Evolutionary conservation across 2,329 filamentous ascomycete genomes (phyloP), one percentile per base, ranked within the genome.

Genomic region (Monosporascus sp.): DNA sequence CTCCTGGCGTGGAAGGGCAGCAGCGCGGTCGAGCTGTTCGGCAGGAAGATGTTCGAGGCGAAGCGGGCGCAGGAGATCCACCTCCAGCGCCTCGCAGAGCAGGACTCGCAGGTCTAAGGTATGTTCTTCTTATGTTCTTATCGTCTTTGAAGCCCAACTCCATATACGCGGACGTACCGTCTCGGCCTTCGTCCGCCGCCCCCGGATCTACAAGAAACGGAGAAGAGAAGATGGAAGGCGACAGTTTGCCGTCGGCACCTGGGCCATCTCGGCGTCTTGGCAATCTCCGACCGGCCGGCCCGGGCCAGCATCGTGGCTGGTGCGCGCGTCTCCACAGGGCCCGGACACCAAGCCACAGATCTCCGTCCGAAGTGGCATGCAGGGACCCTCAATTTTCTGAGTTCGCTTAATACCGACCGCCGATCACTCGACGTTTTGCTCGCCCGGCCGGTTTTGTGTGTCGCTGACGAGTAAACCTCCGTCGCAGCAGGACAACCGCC

Each of bases 1-100:
- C 2, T 63, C 15, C 31, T 60, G 2, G 39, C 53, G 48, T 69
- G 61, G 52, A 59, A 60, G 36, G 65, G 62, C 15, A 55, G 61
- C 52, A 53, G 46, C 17, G 43, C 59, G 17, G 56, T 67, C 48
- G 44, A 52, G 6, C 11, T 25, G 5, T 68, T 71, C 57, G 65
- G 62, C 3, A 45, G 47, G 17, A 27, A 50, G 2, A 64, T 70
- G 58, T 60, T 61, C 56, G 49, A 50, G 8, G 51, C 53, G 54
- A 62, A 54, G 51, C 53, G 53, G 36, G 57, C 60, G 36, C 49
- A 58, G n/a, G 17, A 55, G 25, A 51, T 45, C 22, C 38, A 46
- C 35, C 27, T 41, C 43, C 50, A 53, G 50, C 52, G 41, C 24
- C 35, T 51, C 20, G 24, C 51, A 14, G 37, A 50, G 3, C 25